phyloP scores from a whole-genome alignment of 106 monocot species.

The Dendrobium huoshanense region DNA sequence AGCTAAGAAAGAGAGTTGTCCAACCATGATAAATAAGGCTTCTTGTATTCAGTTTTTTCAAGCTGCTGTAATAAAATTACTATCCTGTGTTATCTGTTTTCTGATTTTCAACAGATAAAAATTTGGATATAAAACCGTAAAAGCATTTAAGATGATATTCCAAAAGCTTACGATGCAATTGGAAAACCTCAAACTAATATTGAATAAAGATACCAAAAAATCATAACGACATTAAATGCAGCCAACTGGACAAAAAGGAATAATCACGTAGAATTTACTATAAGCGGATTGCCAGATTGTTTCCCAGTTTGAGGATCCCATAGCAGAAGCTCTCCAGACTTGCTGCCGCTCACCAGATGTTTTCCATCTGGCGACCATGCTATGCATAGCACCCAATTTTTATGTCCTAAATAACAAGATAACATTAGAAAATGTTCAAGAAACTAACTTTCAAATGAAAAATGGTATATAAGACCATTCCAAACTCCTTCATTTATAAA shows the following conservation, averaged over 20 bases:
- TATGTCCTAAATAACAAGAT: conserved; percentile 56
- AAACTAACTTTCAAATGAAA: neutral
- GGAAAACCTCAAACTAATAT: neutral
- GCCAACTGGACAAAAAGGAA: neutral
- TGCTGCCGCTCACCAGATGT: conserved; percentile 91
- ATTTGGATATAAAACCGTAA: neutral
- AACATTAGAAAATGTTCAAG: neutral
- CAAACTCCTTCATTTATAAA: neutral
- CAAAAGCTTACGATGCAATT: neutral
- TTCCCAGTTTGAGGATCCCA: conserved; percentile 92
- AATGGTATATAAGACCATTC: neutral
- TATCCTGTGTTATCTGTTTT: too few relatives aligned
- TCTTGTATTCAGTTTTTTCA: too few relatives aligned
- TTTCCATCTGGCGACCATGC: conserved; percentile 98
- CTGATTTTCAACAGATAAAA: too few relatives aligned
- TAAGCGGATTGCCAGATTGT: conserved; percentile 61
- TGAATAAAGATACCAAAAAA: neutral
- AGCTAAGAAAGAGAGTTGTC: too few relatives aligned
- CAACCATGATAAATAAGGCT: too few relatives aligned
- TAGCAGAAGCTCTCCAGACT: conserved; percentile 75
- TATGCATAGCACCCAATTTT: conserved; percentile 89
- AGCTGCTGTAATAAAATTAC: too few relatives aligned
- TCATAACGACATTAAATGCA: neutral
- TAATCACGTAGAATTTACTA: conserved; percentile 26
- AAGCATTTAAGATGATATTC: neutral